Percentiles rank a stretch among this genome's conserved stretches.
Conservation (phyloP, 2,329 filamentous ascomycete genomes). For the Boeremia lycopersici region DNA sequence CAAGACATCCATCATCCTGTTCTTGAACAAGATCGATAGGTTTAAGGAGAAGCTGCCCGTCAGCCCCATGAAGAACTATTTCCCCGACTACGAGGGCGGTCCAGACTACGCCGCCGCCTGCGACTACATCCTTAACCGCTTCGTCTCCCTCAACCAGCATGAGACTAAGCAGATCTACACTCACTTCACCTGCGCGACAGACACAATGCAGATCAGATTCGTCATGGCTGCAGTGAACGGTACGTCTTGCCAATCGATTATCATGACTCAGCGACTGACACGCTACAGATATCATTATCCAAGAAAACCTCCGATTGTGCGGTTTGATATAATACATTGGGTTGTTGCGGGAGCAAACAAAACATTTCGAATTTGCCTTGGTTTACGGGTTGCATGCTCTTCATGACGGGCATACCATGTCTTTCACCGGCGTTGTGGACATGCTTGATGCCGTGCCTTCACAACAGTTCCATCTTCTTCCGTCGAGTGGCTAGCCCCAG, state of each 20-base stretch:
- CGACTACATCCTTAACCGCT: slow-evolving; percentile 98
- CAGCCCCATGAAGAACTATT: slow-evolving; percentile 77
- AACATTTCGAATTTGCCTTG: slow-evolving; percentile 40
- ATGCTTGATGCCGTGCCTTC: slow-evolving; percentile 33
- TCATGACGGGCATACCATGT: slow-evolving; percentile 40
- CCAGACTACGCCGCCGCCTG: slow-evolving; percentile 95
- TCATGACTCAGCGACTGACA: slow-evolving; percentile 49
- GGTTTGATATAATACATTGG: slow-evolving; percentile 79
- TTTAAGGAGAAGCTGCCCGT: slow-evolving; percentile 77
- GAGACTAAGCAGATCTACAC: slow-evolving; percentile 99
- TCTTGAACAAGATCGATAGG: slow-evolving; percentile 77
- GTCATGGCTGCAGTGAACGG: slow-evolving; percentile 99
- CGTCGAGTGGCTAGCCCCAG: slow-evolving; percentile 40
- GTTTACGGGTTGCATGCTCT: slow-evolving; percentile 47
- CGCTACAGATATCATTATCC: slow-evolving; percentile 92
- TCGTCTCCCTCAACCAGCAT: slow-evolving; percentile 97
- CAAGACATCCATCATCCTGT: slow-evolving; percentile 74
- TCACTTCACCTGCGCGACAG: slow-evolving; percentile 97
- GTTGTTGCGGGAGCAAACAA: slow-evolving; percentile 28
- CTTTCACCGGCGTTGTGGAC: slow-evolving; percentile 47
- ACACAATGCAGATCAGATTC: slow-evolving; percentile 98
- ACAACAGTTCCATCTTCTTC: slow-evolving; percentile 29
- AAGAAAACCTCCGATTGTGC: slow-evolving; percentile 96
- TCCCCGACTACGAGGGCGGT: slow-evolving; percentile 80
- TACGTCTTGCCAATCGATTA: slow-evolving; percentile 54